phyloP scores from a whole-genome alignment of 2,329 filamentous ascomycete genomes.

The Stemphylium beticola region DNA sequence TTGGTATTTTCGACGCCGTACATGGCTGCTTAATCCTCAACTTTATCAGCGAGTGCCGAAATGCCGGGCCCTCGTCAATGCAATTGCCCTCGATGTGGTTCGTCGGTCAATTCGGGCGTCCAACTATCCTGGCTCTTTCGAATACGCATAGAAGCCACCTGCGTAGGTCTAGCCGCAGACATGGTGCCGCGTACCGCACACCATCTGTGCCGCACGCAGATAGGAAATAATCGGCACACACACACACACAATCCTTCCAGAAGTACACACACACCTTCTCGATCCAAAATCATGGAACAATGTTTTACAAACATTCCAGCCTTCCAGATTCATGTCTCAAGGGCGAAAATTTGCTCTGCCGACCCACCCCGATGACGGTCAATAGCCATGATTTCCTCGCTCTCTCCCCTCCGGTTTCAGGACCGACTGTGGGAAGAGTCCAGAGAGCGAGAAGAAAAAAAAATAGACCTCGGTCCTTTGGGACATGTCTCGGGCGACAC shows the following conservation, averaged over 20 bases:
- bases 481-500: constrained; percentile 1
- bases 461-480: constrained; percentile 8
- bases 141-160: no score
- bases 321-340: constrained; percentile 3
- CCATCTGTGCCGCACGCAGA: constrained; percentile 1
- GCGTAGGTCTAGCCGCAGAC: constrained; percentile 5
- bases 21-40: background rate
- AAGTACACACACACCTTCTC: background rate
- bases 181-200: background rate
- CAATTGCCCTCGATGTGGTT: constrained; percentile 7
- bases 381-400: background rate
- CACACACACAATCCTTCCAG: background rate
- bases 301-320: background rate
- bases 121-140: background rate
- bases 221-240: constrained; percentile 2
- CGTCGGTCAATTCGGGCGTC: constrained; percentile 1
- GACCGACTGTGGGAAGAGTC: constrained; percentile 2
- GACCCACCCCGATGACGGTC: constrained; percentile 13
- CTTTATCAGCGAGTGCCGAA: constrained; percentile 13
- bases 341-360: constrained; percentile 21
- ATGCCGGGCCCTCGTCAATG: constrained; percentile 11
- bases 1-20: constrained; percentile 18
- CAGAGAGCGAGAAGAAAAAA: no score
- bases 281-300: background rate
- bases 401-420: constrained; percentile 3